phyloP scores from a whole-genome alignment of 2,329 filamentous ascomycete genomes.

The Dactylellina leptospora region DNA sequence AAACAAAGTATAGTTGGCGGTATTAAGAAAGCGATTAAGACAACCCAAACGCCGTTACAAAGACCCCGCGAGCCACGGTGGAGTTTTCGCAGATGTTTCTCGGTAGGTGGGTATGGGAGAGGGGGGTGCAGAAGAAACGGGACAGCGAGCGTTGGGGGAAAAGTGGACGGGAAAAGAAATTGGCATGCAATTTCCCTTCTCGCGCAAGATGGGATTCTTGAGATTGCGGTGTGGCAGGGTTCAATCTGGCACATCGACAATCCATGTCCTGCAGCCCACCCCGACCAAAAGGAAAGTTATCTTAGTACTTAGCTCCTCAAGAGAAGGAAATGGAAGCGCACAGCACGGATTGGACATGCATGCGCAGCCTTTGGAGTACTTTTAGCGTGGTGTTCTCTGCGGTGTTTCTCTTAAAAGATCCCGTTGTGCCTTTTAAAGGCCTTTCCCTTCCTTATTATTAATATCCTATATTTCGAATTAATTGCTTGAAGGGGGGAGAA shows the following conservation, averaged over 20 bases:
- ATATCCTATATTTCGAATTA: conserved; percentile 15
- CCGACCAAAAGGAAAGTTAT: conserved; percentile 47
- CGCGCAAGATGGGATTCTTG: conserved; percentile 52
- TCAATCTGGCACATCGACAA: conserved; percentile 33
- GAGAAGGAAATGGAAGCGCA: conserved; percentile 28
- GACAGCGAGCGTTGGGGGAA: conserved; percentile 17
- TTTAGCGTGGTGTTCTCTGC: conserved; percentile 35
- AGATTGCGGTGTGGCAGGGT: conserved; percentile 53
- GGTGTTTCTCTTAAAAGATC: conserved; percentile 42
- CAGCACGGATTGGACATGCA: conserved; percentile 17
- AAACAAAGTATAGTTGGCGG: not conserved
- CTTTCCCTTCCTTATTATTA: conserved; percentile 13
- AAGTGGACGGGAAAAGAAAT: conserved; percentile 41
- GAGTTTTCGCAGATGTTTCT: conserved; percentile 22
- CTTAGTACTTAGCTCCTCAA: conserved; percentile 45
- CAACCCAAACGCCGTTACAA: conserved; percentile 33
- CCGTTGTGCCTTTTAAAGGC: conserved; percentile 32
- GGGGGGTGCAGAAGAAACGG: conserved; percentile 19
- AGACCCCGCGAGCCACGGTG: conserved; percentile 31
- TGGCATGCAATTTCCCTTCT: conserved; percentile 54
- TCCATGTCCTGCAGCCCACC: conserved; percentile 47
- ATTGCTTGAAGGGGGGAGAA: conserved; percentile 4
- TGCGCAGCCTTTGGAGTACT: conserved; percentile 30
- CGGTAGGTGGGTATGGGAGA: not conserved
- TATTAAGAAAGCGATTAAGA: not conserved